Base-by-base conservation (phyloP, 306 rosid genomes). In the Trifolium dubium region DNA sequence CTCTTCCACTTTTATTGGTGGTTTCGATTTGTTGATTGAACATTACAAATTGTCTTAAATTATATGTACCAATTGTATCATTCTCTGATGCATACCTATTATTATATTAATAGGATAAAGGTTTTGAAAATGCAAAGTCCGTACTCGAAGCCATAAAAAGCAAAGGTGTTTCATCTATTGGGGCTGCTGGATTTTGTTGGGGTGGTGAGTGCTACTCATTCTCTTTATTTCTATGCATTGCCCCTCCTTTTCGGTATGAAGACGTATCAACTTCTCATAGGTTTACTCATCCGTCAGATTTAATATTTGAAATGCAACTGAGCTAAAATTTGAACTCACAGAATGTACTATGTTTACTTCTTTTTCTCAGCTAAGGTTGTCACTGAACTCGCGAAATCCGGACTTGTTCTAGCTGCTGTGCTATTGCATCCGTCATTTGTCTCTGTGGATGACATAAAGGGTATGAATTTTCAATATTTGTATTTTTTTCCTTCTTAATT, bases 171-270 rank as follows among this genome's bases (percentile, higher is more conserved):
- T 79, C 89, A 39, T 83, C 89, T 8, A 53, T 90, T 0, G 96
- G 96, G n/a, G 92, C 90, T 46, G 96, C 60, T 6, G 92, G 90
- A 66, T 83, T 87, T 73, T 90, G 96, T 72, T 92, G 97, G 97
- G 98, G 98, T 34, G 98, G 96, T 89, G 81, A 83, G 87, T 77
- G 29, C 74, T 41, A 77, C 55, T 55, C 31, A 35, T 40, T 54
- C 19, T 74, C 23, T 66, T 40, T 60, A 39, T 61, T 67, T 29
- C 12, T 44, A 39, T 40, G 74, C 74, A 67, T 43, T 10, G 10
- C 6, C 14, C 37, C 59, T n/a, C 43, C 37, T 14, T 78, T 40
- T 67, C 12, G 12, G 3, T 51, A 4, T 37, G 34, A 35, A 43
- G 46, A 43, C 46, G 23, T 41, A 69, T 68, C 30, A 59, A 59